Evolutionary conservation across 2,329 filamentous ascomycete genomes (phyloP), one percentile per base, ranked within the genome.

Genomic region (Xylariales sp.): DNA sequence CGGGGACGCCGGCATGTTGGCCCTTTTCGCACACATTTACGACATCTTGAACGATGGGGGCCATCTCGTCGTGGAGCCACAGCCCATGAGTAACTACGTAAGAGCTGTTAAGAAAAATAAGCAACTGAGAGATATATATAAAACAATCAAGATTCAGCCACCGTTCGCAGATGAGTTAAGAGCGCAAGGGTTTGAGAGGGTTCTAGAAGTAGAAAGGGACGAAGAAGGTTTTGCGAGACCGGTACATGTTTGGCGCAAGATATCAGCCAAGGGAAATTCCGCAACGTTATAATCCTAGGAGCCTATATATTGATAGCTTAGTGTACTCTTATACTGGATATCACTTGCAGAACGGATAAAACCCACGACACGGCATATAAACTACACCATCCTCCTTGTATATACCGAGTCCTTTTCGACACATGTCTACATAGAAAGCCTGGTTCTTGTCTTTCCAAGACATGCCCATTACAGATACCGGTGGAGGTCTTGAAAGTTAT

Each of bases 1-100:
- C 19, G 37, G 37, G 20, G 37, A 40, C 17, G 37, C 29, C 14
- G 37, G 37, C 21, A 33, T 40, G 37, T 19, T 40, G 37, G 16
- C 29, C 12, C 10, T 40, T 17, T 40, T 40, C 12, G 30, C 31
- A 21, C 25, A 33, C 20, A 40, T 40, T 6, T 23, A 40, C 21
- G 13, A 11, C 37, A 18, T 40, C 14, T 25, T 40, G 19, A 40
- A 34, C 31, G 21, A 24, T 4, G 37, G 29, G 12, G 37, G 37
- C 4, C 31, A 40, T 20, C 16, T 40, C 12, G 30, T 40, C 24
- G 37, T 40, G 15, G 37, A 40, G 30, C 37, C 37, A 4, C 37
- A 40, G 37, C 37, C 37, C 16, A 40, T 40, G 37, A 40, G 29
- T 30, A 40, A 40, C 17, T 40, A 40, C 31, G 21, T 27, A 24